Evolutionary conservation across 805 yeast species (phyloP), one percentile per base, ranked within the genome.

Genomic region (Candida pseudoglaebosa): DNA sequence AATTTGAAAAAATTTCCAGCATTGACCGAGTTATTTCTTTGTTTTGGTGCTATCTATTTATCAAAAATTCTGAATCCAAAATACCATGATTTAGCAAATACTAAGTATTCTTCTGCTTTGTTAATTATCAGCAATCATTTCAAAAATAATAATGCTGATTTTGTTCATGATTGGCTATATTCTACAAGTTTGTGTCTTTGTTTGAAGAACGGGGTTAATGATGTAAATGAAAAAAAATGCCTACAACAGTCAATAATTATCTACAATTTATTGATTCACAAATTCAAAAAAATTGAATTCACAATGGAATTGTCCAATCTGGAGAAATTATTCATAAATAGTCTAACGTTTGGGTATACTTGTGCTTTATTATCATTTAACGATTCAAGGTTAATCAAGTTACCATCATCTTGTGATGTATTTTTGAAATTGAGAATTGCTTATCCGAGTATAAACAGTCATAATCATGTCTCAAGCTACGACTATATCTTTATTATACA

Each of bases 11-110:
- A 31, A 5, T 34, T 34, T 3, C 17, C 19, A 4, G 26, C 32
- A 8, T 28, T 39, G 9, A 35, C 38, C 3, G 38, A 39, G 22
- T 20, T 39, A 12, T 35, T 24, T 17, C 22, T 35, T 16, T 28
- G 42, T 26, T 39, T 36, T 24, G 42, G 42, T 21, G 42, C 42
- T 6, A 16, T 32, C 5, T 39, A 34, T 21, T 28, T 39, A 30
- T 14, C 42, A 16, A 22, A 30, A 10, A n/a, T 16, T 18, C n/a
- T 9, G 4, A 20, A 6, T 4, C 3, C 7, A 9, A 10, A 39
- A 9, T 39, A 34, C 24, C 18, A 22, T 15, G 15, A 30, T 4
- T 20, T 39, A 20, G 40, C 42, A 6, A 32, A 39, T n/a, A 6
- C 22, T 7, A 39, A 34, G 18, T 34, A 39, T 20, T 13, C 18